Percentiles rank a stretch among this genome's conserved stretches.
These are phyloP conservation scores for Tricholoma matsutake DNA, from an alignment of 768 basidiomycete genomes.

Conservation along the genomic window DNA sequence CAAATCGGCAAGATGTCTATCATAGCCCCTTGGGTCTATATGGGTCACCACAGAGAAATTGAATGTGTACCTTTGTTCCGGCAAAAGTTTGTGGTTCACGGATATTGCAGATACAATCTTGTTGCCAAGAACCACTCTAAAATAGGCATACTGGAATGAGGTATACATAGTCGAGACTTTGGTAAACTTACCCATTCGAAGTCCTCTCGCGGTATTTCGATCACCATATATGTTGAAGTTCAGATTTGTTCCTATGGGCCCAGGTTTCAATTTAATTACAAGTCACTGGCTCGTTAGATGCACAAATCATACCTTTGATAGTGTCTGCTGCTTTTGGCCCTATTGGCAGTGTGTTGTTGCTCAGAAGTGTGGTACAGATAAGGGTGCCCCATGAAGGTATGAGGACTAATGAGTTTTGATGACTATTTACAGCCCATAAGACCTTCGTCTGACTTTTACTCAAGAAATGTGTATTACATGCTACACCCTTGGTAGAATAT, in stretches of 20 bases:
- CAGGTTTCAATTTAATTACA: neutral
- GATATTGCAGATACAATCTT: neutral
- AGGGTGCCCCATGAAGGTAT: constrained; percentile 14
- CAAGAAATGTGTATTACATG: constrained; percentile 4
- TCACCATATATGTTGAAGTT: neutral
- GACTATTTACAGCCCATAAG: neutral
- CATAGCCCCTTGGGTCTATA: neutral
- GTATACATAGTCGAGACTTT: no score
- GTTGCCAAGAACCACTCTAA: neutral
- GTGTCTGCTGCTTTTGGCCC: constrained; percentile 14
- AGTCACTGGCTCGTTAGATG: neutral
- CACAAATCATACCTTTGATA: constrained; percentile 16
- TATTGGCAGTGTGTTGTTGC: constrained; percentile 15
- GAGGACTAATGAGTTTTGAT: neutral
- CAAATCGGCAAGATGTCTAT: neutral
- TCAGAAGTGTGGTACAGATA: constrained; percentile 14
- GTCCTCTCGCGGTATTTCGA: neutral
- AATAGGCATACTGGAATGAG: neutral
- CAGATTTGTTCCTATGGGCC: neutral
- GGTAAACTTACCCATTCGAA: neutral
- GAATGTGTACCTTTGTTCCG: neutral
- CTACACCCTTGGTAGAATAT: neutral
- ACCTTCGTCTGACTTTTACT: constrained; percentile 16
- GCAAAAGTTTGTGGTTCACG: neutral
- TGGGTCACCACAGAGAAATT: neutral